Conservation (phyloP, 2,329 filamentous ascomycete genomes). For the Chrysosporium keratinophilum region DNA sequence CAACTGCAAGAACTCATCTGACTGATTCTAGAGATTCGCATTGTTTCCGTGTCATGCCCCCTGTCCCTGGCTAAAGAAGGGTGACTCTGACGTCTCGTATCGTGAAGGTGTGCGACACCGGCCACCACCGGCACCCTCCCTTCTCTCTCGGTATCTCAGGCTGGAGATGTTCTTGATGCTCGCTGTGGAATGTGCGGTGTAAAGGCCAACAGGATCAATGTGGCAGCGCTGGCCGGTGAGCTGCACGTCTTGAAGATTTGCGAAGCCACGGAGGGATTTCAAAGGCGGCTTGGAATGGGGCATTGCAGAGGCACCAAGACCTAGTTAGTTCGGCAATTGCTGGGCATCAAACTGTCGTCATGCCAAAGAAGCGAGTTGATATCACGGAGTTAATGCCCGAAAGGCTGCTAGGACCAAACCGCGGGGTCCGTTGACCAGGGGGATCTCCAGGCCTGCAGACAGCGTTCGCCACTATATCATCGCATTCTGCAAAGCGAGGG, state of each 20-base stretch:
- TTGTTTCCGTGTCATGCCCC: conserved; percentile 1
- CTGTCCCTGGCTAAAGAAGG: neutral
- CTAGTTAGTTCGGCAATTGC: neutral
- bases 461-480: neutral
- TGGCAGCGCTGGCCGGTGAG: neutral
- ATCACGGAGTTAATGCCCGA: conserved; percentile 12
- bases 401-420: conserved; percentile 6
- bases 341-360: conserved; percentile 6
- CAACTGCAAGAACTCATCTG: conserved; percentile 10
- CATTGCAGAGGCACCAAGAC: neutral
- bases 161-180: neutral
- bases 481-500: neutral
- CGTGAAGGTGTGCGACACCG: conserved; percentile 3
- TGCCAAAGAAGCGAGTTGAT: conserved; percentile 3
- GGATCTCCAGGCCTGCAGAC: neutral
- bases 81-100: conserved; percentile 6
- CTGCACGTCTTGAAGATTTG: neutral
- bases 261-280: neutral
- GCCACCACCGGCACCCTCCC: conserved; percentile 5
- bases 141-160: neutral
- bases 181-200: neutral
- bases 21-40: conserved; percentile 3
- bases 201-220: conserved; percentile 3
- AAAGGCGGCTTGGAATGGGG: neutral
- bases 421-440: conserved; percentile 11